Evolutionary conservation across 2,329 filamentous ascomycete genomes (phyloP).

Genomic region (Fusarium brevicatenulatum): DNA sequence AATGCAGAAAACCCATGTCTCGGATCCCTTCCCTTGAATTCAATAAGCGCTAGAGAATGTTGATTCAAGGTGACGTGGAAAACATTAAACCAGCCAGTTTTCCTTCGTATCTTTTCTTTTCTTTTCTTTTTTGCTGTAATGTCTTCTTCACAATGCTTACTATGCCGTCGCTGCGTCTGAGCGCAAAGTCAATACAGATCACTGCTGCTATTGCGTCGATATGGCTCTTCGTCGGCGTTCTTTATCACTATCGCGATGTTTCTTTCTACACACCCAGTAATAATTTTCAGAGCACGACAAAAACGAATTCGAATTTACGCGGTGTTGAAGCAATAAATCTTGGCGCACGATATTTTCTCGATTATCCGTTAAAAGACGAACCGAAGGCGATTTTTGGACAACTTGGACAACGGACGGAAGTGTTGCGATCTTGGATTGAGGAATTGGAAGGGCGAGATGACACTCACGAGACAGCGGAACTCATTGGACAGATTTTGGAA

Average conservation of each 20-base stretch:
- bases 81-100: not conserved
- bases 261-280: not conserved
- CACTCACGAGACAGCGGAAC: slow-evolving; percentile 3
- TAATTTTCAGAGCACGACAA: not conserved
- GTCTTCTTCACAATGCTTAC: slow-evolving; percentile 13
- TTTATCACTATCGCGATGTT: slow-evolving; percentile 12
- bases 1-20: not conserved
- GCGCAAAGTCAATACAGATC: slow-evolving; percentile 19
- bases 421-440: slow-evolving; percentile 29
- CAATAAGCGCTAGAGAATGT: not conserved
- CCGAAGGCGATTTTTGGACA: slow-evolving; percentile 49
- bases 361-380: slow-evolving; percentile 44
- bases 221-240: slow-evolving; percentile 20
- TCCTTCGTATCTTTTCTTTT: not conserved
- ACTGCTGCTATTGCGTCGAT: slow-evolving; percentile 10
- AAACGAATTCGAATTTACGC: not conserved
- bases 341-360: slow-evolving; percentile 40
- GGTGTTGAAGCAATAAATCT: slow-evolving; percentile 9
- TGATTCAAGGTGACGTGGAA: not conserved
- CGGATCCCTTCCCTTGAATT: not conserved
- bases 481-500: not conserved
- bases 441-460: slow-evolving; percentile 10
- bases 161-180: slow-evolving; percentile 8
- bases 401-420: slow-evolving; percentile 44
- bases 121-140: not conserved